These are phyloP conservation scores for Amanita subjunquillea DNA, from an alignment of 768 basidiomycete genomes.

Conservation along the genomic window DNA sequence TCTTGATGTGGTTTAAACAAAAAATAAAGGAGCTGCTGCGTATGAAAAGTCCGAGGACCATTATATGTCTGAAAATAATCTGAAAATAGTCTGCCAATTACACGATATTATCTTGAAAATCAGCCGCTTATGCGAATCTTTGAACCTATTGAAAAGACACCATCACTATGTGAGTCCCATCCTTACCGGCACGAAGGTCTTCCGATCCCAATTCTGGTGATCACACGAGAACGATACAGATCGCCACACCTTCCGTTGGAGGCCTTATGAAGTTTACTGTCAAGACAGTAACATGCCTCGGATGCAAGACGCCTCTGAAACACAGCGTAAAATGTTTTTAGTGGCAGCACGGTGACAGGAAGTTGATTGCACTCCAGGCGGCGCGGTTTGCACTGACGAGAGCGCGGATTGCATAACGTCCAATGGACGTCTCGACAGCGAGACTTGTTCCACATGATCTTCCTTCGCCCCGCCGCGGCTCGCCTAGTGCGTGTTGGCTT, in stretches of 20 bases:
- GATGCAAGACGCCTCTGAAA: slow-evolving; percentile 86
- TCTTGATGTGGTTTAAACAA: not conserved
- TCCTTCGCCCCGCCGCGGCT: too few relatives aligned
- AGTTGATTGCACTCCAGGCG: slow-evolving; percentile 36
- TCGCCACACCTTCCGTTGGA: slow-evolving; percentile 92
- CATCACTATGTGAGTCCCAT: slow-evolving; percentile 58
- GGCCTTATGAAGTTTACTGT: slow-evolving; percentile 99
- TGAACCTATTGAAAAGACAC: slow-evolving; percentile 92
- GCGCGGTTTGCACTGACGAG: slow-evolving; percentile 65
- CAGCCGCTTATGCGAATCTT: slow-evolving; percentile 97
- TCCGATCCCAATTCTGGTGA: slow-evolving; percentile 47
- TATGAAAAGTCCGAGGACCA: slow-evolving; percentile 98
- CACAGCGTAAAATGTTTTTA: slow-evolving; percentile 45
- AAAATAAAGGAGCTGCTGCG: slow-evolving; percentile 71
- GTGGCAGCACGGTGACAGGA: not conserved
- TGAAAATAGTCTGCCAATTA: slow-evolving; percentile 96
- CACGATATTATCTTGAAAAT: slow-evolving; percentile 96
- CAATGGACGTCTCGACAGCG: too few relatives aligned
- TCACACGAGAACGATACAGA: slow-evolving; percentile 91
- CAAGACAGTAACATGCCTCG: slow-evolving; percentile 88
- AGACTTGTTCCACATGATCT: too few relatives aligned
- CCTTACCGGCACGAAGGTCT: slow-evolving; percentile 4
- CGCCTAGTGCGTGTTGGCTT: too few relatives aligned
- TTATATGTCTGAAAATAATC: slow-evolving; percentile 62
- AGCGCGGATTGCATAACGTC: too few relatives aligned